Evolutionary conservation across 2,329 filamentous ascomycete species (phyloP).

Genomic region (Penicillium sp.): DNA sequence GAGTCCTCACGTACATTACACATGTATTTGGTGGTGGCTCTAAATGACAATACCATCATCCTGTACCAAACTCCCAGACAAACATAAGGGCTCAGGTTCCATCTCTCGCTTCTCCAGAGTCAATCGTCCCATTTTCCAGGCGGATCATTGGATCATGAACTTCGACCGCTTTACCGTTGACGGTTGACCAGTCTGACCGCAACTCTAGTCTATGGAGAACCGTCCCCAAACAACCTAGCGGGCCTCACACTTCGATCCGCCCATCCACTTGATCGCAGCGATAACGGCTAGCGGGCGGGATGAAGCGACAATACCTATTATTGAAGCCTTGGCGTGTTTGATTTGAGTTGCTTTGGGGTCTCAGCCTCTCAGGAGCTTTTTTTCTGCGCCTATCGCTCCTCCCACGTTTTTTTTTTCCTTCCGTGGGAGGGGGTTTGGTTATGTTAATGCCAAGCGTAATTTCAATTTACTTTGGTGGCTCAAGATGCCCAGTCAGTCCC

Average conservation of each 20-base stretch:
- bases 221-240: conserved; percentile 17
- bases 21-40: background rate
- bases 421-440: background rate
- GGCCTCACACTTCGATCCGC: conserved; percentile 17
- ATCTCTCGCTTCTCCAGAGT: background rate
- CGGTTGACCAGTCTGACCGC: conserved; percentile 22
- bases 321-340: background rate
- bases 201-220: conserved; percentile 18
- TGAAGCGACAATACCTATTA: conserved; percentile 12
- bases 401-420: background rate
- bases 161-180: conserved; percentile 10
- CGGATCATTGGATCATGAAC: conserved; percentile 13
- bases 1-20: background rate
- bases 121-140: conserved; percentile 1
- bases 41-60: background rate
- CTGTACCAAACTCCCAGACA: background rate
- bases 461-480: background rate
- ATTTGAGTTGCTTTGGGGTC: background rate
- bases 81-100: background rate
- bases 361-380: background rate
- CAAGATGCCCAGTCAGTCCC: background rate
- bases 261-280: conserved; percentile 3
- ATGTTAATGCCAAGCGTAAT: background rate
- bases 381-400: conserved; percentile 1
- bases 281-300: conserved; percentile 13